These are phyloP conservation scores for Stevia rebaudiana DNA, from an alignment of 140 eudicot species.

Conservation along the genomic window DNA sequence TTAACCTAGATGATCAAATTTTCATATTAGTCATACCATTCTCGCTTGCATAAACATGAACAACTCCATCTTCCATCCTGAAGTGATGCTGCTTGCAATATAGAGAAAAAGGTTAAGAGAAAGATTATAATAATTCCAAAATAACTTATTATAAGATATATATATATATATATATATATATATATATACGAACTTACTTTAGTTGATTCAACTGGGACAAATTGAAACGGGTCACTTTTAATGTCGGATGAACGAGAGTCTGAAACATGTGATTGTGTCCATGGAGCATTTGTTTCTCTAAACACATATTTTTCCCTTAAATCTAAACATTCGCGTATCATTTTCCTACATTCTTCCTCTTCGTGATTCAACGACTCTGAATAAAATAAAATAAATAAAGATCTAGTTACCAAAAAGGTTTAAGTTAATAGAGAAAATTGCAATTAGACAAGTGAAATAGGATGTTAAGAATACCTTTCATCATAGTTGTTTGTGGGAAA, in stretches of 20 bases:
- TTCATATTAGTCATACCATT: slow-evolving; percentile 37
- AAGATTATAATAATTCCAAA: neutral
- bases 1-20: neutral
- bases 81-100: slow-evolving; percentile 45
- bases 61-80: slow-evolving; percentile 95
- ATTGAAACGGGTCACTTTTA: slow-evolving; percentile 54
- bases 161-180: too few species aligned
- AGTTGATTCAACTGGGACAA: slow-evolving; percentile 77
- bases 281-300: slow-evolving; percentile 75
- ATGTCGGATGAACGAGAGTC: slow-evolving; percentile 33
- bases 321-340: slow-evolving; percentile 84
- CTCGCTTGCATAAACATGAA: slow-evolving; percentile 77
- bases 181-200: slow-evolving; percentile 59
- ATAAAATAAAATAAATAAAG: slow-evolving; percentile 8
- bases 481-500: slow-evolving; percentile 42
- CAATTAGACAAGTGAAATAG: slow-evolving; percentile 3
- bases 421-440: slow-evolving; percentile 13
- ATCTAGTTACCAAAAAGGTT: slow-evolving; percentile 2
- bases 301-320: slow-evolving; percentile 76
- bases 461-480: slow-evolving; percentile 50
- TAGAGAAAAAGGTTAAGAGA: slow-evolving; percentile 5
- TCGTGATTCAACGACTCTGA: slow-evolving; percentile 68
- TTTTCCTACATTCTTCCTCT: slow-evolving; percentile 83
- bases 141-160: neutral
- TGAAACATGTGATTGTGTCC: slow-evolving; percentile 44